Evolutionary conservation across 345 rosid species (phyloP).

Genomic region (Brassica rapa): DNA sequence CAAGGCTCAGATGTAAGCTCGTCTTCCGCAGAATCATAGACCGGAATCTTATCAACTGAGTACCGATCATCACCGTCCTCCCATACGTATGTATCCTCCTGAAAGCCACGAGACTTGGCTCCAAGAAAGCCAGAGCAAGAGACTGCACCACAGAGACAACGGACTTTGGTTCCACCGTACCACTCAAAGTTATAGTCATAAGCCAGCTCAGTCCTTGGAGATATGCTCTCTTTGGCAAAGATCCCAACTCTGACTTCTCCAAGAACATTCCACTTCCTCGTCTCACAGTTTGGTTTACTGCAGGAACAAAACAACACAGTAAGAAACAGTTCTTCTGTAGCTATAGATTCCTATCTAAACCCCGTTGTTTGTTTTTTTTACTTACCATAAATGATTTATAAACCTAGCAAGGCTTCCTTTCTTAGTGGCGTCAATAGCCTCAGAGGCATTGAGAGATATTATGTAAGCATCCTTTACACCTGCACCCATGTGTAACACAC

Average conservation of each 20-base stretch:
- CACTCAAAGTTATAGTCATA: slow-evolving; percentile 95
- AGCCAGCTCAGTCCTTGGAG: slow-evolving; percentile 65
- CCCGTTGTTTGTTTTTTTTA: background rate
- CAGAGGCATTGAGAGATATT: slow-evolving; percentile 77
- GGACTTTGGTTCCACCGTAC: slow-evolving; percentile 97
- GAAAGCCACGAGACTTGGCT: slow-evolving; percentile 98
- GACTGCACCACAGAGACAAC: slow-evolving; percentile 89
- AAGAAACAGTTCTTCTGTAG: background rate
- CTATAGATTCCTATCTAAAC: background rate
- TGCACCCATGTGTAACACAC: slow-evolving; percentile 38
- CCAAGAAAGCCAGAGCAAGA: slow-evolving; percentile 93
- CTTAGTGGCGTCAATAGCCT: slow-evolving; percentile 88
- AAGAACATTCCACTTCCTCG: slow-evolving; percentile 91
- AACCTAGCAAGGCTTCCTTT: slow-evolving; percentile 95
- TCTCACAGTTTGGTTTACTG: slow-evolving; percentile 97
- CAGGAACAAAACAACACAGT: slow-evolving; percentile 22
- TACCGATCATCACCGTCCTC: slow-evolving; percentile 96
- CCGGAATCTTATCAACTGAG: slow-evolving; percentile 83
- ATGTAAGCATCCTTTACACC: slow-evolving; percentile 93
- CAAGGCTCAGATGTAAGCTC: slow-evolving; percentile 64
- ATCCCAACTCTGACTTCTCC: slow-evolving; percentile 97
- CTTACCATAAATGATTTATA: slow-evolving; percentile 97
- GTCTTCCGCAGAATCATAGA: slow-evolving; percentile 96
- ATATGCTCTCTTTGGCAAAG: slow-evolving; percentile 81
- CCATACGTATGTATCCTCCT: slow-evolving; percentile 97